Conservation (phyloP, 805 yeast genomes). For the Osmozyma mogii region DNA sequence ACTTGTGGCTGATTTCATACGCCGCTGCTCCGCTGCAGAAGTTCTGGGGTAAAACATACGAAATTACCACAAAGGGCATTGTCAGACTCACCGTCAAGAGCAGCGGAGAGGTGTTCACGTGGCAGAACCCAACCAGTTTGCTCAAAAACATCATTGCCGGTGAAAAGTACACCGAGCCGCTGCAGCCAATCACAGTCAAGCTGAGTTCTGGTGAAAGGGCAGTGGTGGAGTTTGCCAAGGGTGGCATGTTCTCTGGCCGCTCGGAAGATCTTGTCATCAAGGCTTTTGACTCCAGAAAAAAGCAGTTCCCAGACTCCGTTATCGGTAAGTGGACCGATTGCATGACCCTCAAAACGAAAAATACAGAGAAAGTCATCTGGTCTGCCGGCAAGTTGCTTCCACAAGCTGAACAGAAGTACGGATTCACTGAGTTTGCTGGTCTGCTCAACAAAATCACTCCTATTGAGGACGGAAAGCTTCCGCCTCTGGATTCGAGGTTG, state of each 20-base stretch:
- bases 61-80: conserved; percentile 68
- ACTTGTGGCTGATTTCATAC: conserved; percentile 60
- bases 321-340: conserved; percentile 82
- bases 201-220: conserved; percentile 67
- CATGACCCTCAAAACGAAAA: conserved; percentile 37
- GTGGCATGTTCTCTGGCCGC: conserved; percentile 78
- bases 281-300: conserved; percentile 31
- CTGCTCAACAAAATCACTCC: conserved; percentile 70
- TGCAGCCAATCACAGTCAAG: conserved; percentile 54
- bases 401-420: conserved; percentile 59
- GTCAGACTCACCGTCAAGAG: conserved; percentile 47
- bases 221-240: conserved; percentile 63
- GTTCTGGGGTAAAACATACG: conserved; percentile 93
- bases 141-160: conserved; percentile 89
- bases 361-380: conserved; percentile 54
- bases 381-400: conserved; percentile 56
- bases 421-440: conserved; percentile 79
- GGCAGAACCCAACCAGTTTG: conserved; percentile 77
- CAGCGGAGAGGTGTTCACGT: conserved; percentile 67
- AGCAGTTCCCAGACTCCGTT: conserved; percentile 34
- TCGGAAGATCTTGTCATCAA: conserved; percentile 57
- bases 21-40: conserved; percentile 74
- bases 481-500: conserved; percentile 84
- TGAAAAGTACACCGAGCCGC: conserved; percentile 88
- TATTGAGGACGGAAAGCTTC: conserved; percentile 54